Conservation (phyloP, 2,329 filamentous ascomycete species). For the Sarocladium strictum region DNA sequence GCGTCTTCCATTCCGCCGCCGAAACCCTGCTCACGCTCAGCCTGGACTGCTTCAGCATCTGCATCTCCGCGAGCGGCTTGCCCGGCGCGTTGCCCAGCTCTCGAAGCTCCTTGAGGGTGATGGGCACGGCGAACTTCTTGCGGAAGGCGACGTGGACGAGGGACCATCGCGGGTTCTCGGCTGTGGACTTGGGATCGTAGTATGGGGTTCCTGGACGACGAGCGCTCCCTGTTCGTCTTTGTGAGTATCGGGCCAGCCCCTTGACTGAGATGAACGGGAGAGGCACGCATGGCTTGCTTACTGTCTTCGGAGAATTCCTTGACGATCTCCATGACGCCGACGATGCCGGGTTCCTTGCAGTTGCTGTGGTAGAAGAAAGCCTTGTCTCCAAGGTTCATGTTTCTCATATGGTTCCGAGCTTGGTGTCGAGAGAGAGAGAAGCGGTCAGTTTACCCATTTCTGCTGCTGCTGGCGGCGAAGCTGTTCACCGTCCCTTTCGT, state of each 20-base stretch:
- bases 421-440: background rate
- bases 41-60: conserved; percentile 75
- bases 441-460: background rate
- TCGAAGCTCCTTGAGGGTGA: conserved; percentile 68
- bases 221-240: conserved; percentile 21
- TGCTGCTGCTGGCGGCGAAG: background rate
- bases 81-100: conserved; percentile 48
- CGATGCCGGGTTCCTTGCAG: conserved; percentile 82
- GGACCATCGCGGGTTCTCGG: conserved; percentile 61
- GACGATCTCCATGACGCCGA: conserved; percentile 84
- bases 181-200: conserved; percentile 70
- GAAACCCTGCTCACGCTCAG: conserved; percentile 73
- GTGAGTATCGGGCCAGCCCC: conserved; percentile 8
- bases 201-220: conserved; percentile 51
- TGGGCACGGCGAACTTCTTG: conserved; percentile 67
- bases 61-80: conserved; percentile 64
- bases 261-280: background rate
- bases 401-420: conserved; percentile 83
- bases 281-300: conserved; percentile 30
- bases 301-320: conserved; percentile 75
- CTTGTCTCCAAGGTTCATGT: conserved; percentile 86
- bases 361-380: conserved; percentile 98
- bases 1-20: conserved; percentile 57
- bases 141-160: conserved; percentile 85
- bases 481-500: background rate